Conservation (phyloP, 2,329 filamentous ascomycete species). For the Zasmidium citrigriseum region DNA sequence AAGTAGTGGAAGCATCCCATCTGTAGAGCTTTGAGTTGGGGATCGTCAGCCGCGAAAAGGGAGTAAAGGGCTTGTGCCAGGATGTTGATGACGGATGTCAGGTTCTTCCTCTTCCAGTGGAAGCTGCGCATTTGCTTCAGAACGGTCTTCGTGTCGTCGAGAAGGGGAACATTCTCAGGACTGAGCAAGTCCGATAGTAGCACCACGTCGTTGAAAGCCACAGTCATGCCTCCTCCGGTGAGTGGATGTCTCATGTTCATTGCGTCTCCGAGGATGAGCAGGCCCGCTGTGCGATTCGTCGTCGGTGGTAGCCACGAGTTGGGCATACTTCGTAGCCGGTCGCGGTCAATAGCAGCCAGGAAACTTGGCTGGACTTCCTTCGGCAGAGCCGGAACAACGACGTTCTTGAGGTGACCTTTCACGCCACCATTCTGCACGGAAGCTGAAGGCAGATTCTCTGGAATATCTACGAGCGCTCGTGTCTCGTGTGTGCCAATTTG, state of each 20-base stretch:
- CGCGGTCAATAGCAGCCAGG: conserved; percentile 70
- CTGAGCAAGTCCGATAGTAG: conserved; percentile 73
- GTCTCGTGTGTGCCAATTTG: conserved; percentile 97
- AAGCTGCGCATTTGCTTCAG: conserved; percentile 70
- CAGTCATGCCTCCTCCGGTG: conserved; percentile 97
- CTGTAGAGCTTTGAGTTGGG: conserved; percentile 76
- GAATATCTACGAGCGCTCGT: conserved; percentile 84
- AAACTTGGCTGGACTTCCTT: conserved; percentile 71
- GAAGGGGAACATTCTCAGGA: conserved; percentile 66
- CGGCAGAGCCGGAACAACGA: conserved; percentile 78
- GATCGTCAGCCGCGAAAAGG: conserved; percentile 83
- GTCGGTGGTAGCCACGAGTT: conserved; percentile 89
- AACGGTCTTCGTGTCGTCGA: conserved; percentile 69
- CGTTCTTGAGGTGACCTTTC: conserved; percentile 77
- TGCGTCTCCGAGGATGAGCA: conserved; percentile 87
- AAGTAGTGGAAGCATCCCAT: conserved; percentile 94
- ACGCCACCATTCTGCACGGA: conserved; percentile 76
- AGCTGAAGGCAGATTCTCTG: conserved; percentile 73
- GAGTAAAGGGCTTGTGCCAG: conserved; percentile 92
- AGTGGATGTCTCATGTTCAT: conserved; percentile 99
- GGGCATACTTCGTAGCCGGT: conserved; percentile 86
- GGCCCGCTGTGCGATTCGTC: conserved; percentile 68
- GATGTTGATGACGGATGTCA: conserved; percentile 91
- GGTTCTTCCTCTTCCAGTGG: conserved; percentile 82
- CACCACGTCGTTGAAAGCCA: conserved; percentile 89